These are phyloP conservation scores for Zelopaecilomyces penicillatus DNA, from an alignment of 2,329 filamentous ascomycete genomes.

Conservation along the genomic window DNA sequence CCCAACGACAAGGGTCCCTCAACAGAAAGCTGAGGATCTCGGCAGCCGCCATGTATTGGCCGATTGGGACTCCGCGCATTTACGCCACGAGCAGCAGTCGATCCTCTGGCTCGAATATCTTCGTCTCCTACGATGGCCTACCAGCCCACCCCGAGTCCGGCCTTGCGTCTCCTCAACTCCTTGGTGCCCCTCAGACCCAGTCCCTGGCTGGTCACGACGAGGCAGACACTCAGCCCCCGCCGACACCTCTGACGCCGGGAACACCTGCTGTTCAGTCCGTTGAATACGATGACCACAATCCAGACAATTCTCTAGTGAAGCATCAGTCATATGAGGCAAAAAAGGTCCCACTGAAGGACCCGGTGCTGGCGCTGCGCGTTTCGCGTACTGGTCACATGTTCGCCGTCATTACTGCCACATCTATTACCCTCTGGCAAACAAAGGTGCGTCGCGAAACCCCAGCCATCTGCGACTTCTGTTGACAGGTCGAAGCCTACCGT, in stretches of 20 bases:
- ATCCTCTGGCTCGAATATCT: conserved; percentile 39
- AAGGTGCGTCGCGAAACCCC: conserved; percentile 49
- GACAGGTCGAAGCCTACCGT: conserved; percentile 62
- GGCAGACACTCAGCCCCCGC: conserved; percentile 24
- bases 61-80: conserved; percentile 73
- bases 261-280: conserved; percentile 53
- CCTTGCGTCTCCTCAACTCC: conserved; percentile 5
- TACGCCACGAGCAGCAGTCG: conserved; percentile 68
- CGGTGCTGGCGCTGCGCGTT: conserved; percentile 65
- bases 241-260: conserved; percentile 45
- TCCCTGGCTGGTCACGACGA: conserved; percentile 23
- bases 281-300: conserved; percentile 40
- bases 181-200: conserved; percentile 12
- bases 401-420: conserved; percentile 75
- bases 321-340: conserved; percentile 13
- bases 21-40: conserved; percentile 16
- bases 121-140: conserved; percentile 55
- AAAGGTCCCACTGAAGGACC: conserved; percentile 46
- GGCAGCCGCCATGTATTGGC: conserved; percentile 72
- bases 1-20: conserved; percentile 13
- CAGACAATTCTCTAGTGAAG: conserved; percentile 3
- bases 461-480: conserved; percentile 1
- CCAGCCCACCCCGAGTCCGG: conserved; percentile 24
- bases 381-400: conserved; percentile 76
- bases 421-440: conserved; percentile 93